phyloP scores from a whole-genome alignment of 2,329 filamentous ascomycete genomes.

The Hypoxylon sp. region DNA sequence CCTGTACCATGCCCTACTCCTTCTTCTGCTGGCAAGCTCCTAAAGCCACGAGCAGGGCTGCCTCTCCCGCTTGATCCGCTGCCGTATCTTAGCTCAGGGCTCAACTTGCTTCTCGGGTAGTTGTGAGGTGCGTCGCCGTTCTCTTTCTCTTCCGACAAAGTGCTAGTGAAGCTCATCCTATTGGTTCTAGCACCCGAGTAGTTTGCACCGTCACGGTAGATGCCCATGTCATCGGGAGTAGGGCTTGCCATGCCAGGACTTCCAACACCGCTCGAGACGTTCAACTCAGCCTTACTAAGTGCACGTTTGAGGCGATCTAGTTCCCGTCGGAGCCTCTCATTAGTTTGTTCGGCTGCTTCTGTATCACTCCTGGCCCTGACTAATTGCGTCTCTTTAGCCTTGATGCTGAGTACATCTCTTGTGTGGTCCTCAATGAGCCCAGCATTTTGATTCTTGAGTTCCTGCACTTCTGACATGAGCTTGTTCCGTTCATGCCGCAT shows the following conservation, averaged over 20 bases:
- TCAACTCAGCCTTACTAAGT: slow-evolving; percentile 71
- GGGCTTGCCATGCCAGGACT: slow-evolving; percentile 65
- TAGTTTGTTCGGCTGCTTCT: slow-evolving; percentile 87
- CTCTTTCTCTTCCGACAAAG: slow-evolving; percentile 81
- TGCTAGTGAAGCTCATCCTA: slow-evolving; percentile 73
- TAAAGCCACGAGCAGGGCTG: slow-evolving; percentile 70
- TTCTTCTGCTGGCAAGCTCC: slow-evolving; percentile 55
- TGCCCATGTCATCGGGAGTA: slow-evolving; percentile 69
- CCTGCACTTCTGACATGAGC: slow-evolving; percentile 87
- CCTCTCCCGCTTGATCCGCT: slow-evolving; percentile 69
- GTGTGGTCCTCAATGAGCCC: slow-evolving; percentile 98
- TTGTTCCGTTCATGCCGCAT: slow-evolving; percentile 84
- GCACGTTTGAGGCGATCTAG: slow-evolving; percentile 95
- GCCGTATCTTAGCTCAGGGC: slow-evolving; percentile 68
- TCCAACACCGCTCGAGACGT: slow-evolving; percentile 54
- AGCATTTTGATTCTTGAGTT: slow-evolving; percentile 96
- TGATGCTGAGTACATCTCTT: slow-evolving; percentile 93
- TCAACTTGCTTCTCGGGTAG: slow-evolving; percentile 65
- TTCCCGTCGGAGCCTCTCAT: slow-evolving; percentile 86
- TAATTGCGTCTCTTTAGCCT: slow-evolving; percentile 97
- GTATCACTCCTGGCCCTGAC: slow-evolving; percentile 91
- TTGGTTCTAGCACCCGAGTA: slow-evolving; percentile 58
- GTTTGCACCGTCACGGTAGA: slow-evolving; percentile 67
- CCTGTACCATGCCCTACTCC: slow-evolving; percentile 35
- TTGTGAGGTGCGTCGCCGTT: slow-evolving; percentile 66